Percentiles rank a stretch among this genome's conserved stretches.
Evolutionary conservation across 139 green algal genomes (phyloP).

Genomic region (Auxenochlorella pyrenoidosa): DNA sequence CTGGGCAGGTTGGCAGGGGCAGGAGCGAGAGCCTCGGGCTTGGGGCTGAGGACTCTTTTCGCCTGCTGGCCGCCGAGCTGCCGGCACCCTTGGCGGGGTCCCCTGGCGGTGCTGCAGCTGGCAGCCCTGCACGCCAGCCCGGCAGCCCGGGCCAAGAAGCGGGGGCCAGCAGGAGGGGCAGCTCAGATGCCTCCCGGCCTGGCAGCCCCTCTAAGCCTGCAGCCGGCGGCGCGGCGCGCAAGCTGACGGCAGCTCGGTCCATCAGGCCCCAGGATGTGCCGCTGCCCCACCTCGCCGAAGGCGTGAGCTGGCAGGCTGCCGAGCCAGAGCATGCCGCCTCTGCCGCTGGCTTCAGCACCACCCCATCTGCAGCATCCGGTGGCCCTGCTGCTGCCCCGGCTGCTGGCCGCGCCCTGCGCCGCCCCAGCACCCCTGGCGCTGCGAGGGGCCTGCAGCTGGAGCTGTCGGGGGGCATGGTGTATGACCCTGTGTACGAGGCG

Average conservation of each 20-base stretch:
- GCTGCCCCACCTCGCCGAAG: no score
- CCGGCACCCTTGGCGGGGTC: background rate
- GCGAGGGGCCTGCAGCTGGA: background rate
- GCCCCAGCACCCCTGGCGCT: background rate
- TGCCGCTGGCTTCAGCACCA: background rate
- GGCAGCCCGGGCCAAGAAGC: background rate
- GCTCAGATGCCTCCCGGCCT: background rate
- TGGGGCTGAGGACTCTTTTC: background rate
- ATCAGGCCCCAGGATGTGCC: background rate
- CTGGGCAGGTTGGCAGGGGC: background rate
- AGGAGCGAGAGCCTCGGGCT: background rate
- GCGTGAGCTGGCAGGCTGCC: no score
- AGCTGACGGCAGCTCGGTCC: conserved; percentile 11
- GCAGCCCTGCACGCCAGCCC: background rate
- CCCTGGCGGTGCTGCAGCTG: no score
- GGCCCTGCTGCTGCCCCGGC: background rate
- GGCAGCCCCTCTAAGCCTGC: background rate
- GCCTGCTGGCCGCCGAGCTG: conserved; percentile 9
- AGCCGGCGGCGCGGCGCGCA: background rate
- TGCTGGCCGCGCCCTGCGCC: background rate
- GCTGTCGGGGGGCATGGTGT: background rate
- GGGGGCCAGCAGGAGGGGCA: background rate
- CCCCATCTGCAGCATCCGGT: background rate
- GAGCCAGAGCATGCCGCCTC: no score
- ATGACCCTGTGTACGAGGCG: background rate